Evolutionary conservation across 208 protist species (phyloP), one percentile per base, ranked within the genome.

Genomic region (Trypanosoma theileri): DNA sequence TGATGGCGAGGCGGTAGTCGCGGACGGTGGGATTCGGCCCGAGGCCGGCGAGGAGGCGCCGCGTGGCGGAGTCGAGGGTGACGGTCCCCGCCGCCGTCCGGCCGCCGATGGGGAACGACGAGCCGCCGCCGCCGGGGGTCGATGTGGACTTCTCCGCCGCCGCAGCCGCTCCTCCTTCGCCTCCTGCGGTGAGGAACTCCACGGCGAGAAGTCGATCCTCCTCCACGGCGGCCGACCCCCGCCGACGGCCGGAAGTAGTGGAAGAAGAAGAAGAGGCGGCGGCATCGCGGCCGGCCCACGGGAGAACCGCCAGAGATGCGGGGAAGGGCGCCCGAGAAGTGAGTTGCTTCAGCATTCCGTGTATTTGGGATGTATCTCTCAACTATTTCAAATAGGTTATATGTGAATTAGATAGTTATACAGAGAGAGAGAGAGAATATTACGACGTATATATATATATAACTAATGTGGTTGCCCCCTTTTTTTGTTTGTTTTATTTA

Each of bases 1-100:
- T 94, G 26, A 94, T 73, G 14, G 88, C 88, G 10, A 79, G 69
- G 26, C 83, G 82, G 71, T 88, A 91, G 53, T 94, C 86, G 46
- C 82, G 72, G 48, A 88, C 76, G 16, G 72, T 77, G 22, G 74
- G 68, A 11, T 68, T 46, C 6, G 59, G 28, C 19, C 70, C 77
- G 22, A 74, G 58, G 4, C 84, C 84, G 9, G 60, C 67, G 31
- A 75, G 16, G 35, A 80, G 66, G 40, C 48, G 41, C 40, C 52
- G 48, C 46, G 46, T 35, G n/a, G 48, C 54, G 9, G 54, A 41
- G 31, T 71, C 60, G 9, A 77, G 72, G 4, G 75, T 73, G 0
- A 87, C 66, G 58, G 73, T 68, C 2, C 79, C 81, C 0, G 66
- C 73, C 59, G 67, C 84, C 9, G 71, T 80, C n/a, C 73, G 80